A percentile compares a stretch with the other conserved stretches of the same genome.
Evolutionary conservation across 345 rosid genomes (phyloP).

Genomic region (Lagerstroemia speciosa): DNA sequence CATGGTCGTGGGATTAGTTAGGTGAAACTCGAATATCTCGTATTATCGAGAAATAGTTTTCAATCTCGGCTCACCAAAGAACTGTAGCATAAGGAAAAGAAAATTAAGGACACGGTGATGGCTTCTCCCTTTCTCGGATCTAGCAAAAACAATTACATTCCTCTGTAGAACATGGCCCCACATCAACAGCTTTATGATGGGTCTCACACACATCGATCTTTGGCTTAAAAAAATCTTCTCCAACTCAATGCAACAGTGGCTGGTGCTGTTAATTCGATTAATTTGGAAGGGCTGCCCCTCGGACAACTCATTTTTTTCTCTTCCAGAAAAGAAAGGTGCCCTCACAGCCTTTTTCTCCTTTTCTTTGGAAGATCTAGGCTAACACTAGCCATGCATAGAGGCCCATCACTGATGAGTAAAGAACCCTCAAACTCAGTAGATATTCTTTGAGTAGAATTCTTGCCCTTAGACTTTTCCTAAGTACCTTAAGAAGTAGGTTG

Average conservation of each 20-base stretch:
- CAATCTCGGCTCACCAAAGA: too few relatives aligned
- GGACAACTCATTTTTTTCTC: background rate
- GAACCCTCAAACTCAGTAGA: background rate
- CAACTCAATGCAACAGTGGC: background rate
- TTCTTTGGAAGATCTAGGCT: background rate
- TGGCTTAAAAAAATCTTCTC: slow-evolving; percentile 4
- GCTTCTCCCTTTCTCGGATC: background rate
- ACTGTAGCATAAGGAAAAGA: too few relatives aligned
- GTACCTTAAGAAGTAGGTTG: too few relatives aligned
- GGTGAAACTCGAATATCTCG: too few relatives aligned
- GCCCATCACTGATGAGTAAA: background rate
- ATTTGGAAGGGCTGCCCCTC: background rate
- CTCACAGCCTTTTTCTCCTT: background rate
- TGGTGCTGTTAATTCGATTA: background rate
- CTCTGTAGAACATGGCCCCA: background rate
- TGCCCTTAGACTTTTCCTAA: background rate
- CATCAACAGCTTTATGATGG: background rate
- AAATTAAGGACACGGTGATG: background rate
- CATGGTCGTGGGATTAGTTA: too few relatives aligned
- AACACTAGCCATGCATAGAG: background rate
- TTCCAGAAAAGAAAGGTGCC: background rate
- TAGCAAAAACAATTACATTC: background rate
- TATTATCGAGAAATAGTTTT: too few relatives aligned
- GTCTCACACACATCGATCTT: background rate
- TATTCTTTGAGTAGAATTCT: background rate